phyloP scores from a whole-genome alignment of 2,329 filamentous ascomycete genomes.

The Verticillium nubilum region DNA sequence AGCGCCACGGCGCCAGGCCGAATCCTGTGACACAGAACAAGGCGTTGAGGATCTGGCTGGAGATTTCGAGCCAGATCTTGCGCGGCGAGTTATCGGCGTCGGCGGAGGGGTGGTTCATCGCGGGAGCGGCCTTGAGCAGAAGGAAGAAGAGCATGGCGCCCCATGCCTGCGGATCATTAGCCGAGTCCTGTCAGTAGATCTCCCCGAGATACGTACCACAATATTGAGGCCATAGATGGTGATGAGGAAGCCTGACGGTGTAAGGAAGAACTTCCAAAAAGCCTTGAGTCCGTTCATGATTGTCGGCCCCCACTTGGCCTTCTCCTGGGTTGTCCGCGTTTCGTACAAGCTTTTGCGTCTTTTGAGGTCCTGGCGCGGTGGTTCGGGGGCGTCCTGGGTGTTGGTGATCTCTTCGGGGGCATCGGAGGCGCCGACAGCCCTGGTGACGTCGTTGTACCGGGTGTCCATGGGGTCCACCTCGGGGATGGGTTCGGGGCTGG shows the following conservation, averaged over 20 bases:
- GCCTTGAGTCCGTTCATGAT: conserved; percentile 17
- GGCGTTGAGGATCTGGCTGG: conserved; percentile 43
- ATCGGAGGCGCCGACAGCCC: not conserved
- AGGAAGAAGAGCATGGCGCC: conserved; percentile 23
- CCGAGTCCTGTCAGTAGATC: not conserved
- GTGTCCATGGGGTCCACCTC: not conserved
- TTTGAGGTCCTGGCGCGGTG: conserved; percentile 4
- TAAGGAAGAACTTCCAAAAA: conserved; percentile 23
- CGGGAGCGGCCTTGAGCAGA: conserved; percentile 17
- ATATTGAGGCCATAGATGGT: conserved; percentile 22
- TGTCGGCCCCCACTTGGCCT: conserved; percentile 18
- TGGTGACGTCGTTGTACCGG: not conserved
- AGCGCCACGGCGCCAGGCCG: conserved; percentile 70
- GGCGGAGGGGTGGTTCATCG: conserved; percentile 13
- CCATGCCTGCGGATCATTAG: conserved; percentile 13
- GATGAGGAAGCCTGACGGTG: conserved; percentile 20
- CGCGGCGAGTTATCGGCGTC: conserved; percentile 13
- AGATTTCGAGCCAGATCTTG: conserved; percentile 13
- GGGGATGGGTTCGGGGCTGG: not conserved
- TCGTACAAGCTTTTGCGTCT: conserved; percentile 14
- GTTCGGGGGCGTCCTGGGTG: not conserved
- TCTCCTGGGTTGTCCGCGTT: conserved; percentile 14
- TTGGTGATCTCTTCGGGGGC: not conserved
- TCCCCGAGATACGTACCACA: conserved; percentile 14
- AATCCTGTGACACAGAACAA: conserved; percentile 86